Percentiles rank a stretch among this genome's conserved stretches.
These are phyloP conservation scores for Trametes hirsuta DNA, from an alignment of 1,284 basidiomycete species.

Conservation along the genomic window DNA sequence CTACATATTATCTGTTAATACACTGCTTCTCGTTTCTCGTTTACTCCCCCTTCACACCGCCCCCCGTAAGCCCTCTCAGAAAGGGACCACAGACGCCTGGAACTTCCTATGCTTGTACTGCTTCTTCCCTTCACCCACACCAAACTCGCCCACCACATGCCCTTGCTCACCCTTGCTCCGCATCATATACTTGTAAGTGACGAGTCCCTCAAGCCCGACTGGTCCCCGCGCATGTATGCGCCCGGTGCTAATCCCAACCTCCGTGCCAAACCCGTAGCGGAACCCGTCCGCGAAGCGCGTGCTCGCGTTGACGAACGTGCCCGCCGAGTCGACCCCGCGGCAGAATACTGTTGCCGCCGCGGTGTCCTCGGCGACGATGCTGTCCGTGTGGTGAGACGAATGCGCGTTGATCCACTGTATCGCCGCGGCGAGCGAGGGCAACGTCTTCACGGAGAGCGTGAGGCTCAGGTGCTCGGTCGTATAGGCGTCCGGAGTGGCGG, in stretches of 20 bases:
- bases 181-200: slow-evolving; percentile 95
- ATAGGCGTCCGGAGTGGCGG: slow-evolving; percentile 70
- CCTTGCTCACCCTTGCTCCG: slow-evolving; percentile 72
- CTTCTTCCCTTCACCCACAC: slow-evolving; percentile 72
- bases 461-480: slow-evolving; percentile 88
- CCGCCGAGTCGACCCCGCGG: slow-evolving; percentile 88
- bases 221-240: slow-evolving; percentile 97
- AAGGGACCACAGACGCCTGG: slow-evolving; percentile 50
- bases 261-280: slow-evolving; percentile 96
- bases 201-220: slow-evolving; percentile 93
- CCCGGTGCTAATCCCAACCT: slow-evolving; percentile 97
- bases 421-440: slow-evolving; percentile 74
- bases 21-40: background rate
- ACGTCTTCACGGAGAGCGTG: slow-evolving; percentile 78
- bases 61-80: slow-evolving; percentile 32
- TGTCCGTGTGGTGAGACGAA: slow-evolving; percentile 95
- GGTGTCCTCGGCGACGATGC: slow-evolving; percentile 87
- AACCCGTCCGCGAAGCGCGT: slow-evolving; percentile 98
- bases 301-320: slow-evolving; percentile 93
- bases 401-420: slow-evolving; percentile 92
- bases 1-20: slow-evolving; percentile 14
- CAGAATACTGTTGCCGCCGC: slow-evolving; percentile 76
- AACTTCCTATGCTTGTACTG: slow-evolving; percentile 74
- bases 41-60: background rate
- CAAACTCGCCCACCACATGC: slow-evolving; percentile 83